Evolutionary conservation across 495 filamentous ascomycete species (phyloP).

Genomic region (Clavariopsis aquatica): DNA sequence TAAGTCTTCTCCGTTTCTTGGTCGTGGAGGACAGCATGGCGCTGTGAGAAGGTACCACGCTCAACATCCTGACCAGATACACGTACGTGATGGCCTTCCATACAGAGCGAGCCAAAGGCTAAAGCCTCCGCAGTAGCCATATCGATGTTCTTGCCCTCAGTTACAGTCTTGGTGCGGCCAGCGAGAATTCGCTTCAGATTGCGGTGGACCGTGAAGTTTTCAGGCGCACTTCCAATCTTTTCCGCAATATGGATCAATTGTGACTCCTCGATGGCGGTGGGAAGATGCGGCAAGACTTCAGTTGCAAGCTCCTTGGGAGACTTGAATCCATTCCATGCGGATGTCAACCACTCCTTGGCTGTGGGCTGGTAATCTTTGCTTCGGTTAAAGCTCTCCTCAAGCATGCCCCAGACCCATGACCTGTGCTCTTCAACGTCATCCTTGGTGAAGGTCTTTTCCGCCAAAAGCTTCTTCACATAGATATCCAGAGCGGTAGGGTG

Average conservation of each 20-base stretch:
- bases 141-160: constrained; percentile 92
- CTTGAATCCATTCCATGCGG: constrained; percentile 99
- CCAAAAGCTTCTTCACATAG: constrained; percentile 84
- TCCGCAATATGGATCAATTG: constrained; percentile 76
- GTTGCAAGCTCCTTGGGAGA: constrained; percentile 95
- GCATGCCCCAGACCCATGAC: constrained; percentile 99
- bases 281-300: constrained; percentile 89
- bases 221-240: constrained; percentile 71
- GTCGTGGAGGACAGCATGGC: constrained; percentile 95
- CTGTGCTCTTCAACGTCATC: constrained; percentile 99
- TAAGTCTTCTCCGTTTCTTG: constrained; percentile 91
- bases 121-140: constrained; percentile 97
- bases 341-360: constrained; percentile 96
- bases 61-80: constrained; percentile 98
- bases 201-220: constrained; percentile 83
- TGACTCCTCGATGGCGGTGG: constrained; percentile 72
- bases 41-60: constrained; percentile 98
- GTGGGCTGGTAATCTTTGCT: constrained; percentile 97
- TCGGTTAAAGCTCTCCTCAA: constrained; percentile 92
- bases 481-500: constrained; percentile 79
- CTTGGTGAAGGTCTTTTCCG: constrained; percentile 91
- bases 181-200: constrained; percentile 96
- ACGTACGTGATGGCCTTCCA: constrained; percentile 93
- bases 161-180: constrained; percentile 86
- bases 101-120: constrained; percentile 87